Base-by-base conservation (phyloP, 1,284 basidiomycete species). In the Pterulicium gracile region DNA sequence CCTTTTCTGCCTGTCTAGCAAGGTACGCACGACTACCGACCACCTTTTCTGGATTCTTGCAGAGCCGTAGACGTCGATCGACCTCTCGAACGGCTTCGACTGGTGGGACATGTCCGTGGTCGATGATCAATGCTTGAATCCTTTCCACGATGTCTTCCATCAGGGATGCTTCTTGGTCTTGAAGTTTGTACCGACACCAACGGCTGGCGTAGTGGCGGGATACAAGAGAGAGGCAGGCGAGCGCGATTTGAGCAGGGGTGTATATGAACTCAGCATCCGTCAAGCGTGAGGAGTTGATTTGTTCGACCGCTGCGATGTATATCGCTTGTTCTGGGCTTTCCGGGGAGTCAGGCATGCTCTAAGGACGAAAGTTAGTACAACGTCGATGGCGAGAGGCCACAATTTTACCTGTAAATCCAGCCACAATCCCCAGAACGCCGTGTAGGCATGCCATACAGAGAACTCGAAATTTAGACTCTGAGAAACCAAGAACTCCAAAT, bases 391-490 rank as follows among this genome's bases (percentile, higher is more conserved):
- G 49, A 49, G 22, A 22, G 18, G 42, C 58, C 73, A 48, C 52
- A n/a, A n/a, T n/a, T n/a, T n/a, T n/a, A 91, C 87, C 72, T 98
- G 93, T 17, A 93, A 60, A 61, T 98, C 95, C 15, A 98, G 71
- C 67, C 81, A 83, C 44, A 97, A 77, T 1, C 95, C 95, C 76
- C 91, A 89, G 17, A 96, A 60, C 0, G 91, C 87, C 47, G 89
- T 73, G 56, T 97, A 90, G 1, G 91, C 77, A 56, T 95, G 91
- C 77, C 90, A 91, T 0, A 93, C 80, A 13, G 88, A 81, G 58
- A 97, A 96, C 60, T 98, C 92, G 54, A 98, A 98, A 34, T 77
- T 73, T 22, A 98, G 71, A 53, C 86, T 91, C 64, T 98, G 96
- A 0, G 92, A 88, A 10, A 98, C 86, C 12, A 96, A 77, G 58